Percentiles rank a stretch among this genome's conserved stretches.
Evolutionary conservation across 1,284 basidiomycete genomes (phyloP).

Genomic region (Omphalotus olearius): DNA sequence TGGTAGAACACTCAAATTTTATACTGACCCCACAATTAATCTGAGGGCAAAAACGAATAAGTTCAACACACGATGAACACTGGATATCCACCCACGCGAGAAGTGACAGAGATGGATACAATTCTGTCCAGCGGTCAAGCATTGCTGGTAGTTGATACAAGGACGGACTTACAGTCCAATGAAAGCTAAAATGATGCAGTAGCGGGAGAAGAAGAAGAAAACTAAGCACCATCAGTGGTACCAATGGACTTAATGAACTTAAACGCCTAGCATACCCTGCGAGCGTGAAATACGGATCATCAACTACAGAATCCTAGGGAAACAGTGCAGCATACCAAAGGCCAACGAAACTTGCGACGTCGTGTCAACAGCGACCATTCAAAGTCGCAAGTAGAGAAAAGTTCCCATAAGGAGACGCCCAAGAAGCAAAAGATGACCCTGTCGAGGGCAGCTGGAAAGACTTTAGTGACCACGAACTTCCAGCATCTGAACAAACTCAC

Average conservation of each 20-base stretch:
- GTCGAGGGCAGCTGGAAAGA: slow-evolving; percentile 39
- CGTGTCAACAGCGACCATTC: slow-evolving; percentile 59
- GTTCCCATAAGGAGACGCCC: slow-evolving; percentile 66
- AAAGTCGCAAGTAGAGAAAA: slow-evolving; percentile 57
- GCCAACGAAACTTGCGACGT: slow-evolving; percentile 57
- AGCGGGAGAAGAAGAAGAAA: slow-evolving; percentile 66
- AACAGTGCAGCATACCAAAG: slow-evolving; percentile 41
- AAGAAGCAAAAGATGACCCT: slow-evolving; percentile 57
- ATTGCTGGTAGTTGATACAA: neutral
- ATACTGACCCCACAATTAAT: slow-evolving; percentile 56
- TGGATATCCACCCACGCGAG: slow-evolving; percentile 31
- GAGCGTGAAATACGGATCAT: slow-evolving; percentile 2
- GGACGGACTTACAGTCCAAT: slow-evolving; percentile 47
- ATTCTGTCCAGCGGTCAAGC: slow-evolving; percentile 34
- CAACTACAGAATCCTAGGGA: too few relatives aligned
- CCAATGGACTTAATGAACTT: slow-evolving; percentile 21
- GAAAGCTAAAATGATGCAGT: slow-evolving; percentile 60
- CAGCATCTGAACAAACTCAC: slow-evolving; percentile 27
- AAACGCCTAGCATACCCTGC: slow-evolving; percentile 5
- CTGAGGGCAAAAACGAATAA: slow-evolving; percentile 26
- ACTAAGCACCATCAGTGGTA: slow-evolving; percentile 30
- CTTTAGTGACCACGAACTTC: slow-evolving; percentile 3
- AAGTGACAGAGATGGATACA: slow-evolving; percentile 48
- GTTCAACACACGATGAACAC: neutral
- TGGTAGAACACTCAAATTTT: neutral